Evolutionary conservation across 768 basidiomycete genomes (phyloP).

Genomic region (Kwoniella bestiolae): DNA sequence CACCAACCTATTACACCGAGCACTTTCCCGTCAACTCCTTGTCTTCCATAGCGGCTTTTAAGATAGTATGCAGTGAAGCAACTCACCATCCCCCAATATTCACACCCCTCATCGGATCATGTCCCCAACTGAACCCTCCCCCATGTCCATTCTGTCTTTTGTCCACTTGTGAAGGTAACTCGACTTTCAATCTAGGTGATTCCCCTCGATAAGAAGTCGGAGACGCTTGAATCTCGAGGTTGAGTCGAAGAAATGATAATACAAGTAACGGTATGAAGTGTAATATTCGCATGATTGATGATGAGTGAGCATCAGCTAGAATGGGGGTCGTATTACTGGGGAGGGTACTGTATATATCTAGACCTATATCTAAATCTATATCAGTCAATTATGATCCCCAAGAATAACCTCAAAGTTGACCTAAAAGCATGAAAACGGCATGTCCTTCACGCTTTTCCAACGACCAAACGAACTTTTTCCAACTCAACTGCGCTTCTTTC

Average conservation of each 20-base stretch:
- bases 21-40: not conserved
- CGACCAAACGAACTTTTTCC: not conserved
- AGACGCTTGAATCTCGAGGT: not conserved
- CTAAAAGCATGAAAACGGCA: not conserved
- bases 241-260: not conserved
- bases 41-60: not conserved
- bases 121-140: conserved; percentile 42
- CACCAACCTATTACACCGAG: conserved; percentile 38
- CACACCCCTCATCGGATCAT: conserved; percentile 50
- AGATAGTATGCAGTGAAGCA: too few species aligned
- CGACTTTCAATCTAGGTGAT: not conserved
- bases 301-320: too few species aligned
- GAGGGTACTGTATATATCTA: too few species aligned
- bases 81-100: conserved; percentile 57
- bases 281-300: not conserved
- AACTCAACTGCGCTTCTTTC: not conserved
- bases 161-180: not conserved
- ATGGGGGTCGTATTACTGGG: too few species aligned
- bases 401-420: not conserved
- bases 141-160: conserved; percentile 2
- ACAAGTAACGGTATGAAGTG: not conserved
- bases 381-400: too few species aligned
- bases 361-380: too few species aligned
- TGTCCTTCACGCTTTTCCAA: not conserved
- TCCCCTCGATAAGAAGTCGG: not conserved